Conservation (phyloP, 192 early-diverging fungal species). For the Globomyces pollinis-pini region DNA sequence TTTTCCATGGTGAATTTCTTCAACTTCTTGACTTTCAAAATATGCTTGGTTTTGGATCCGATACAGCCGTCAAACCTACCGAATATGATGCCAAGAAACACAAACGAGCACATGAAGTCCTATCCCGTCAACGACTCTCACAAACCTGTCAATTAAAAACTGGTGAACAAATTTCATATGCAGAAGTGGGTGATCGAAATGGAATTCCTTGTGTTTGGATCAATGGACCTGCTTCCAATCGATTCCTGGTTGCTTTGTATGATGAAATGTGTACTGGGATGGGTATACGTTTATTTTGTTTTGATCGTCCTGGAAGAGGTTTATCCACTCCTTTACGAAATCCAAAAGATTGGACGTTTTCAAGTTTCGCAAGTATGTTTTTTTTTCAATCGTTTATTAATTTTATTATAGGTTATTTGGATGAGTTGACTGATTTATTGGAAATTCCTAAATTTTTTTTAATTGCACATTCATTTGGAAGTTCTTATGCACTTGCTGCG, state of each 20-base stretch:
- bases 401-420: constrained; percentile 16
- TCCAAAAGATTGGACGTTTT: constrained; percentile 8
- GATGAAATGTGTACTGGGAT: constrained; percentile 4
- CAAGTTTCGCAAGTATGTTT: neutral
- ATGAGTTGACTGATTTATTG: constrained; percentile 8
- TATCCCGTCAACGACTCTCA: neutral
- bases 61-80: neutral
- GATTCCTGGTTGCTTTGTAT: constrained; percentile 10
- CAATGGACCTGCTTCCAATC: constrained; percentile 5
- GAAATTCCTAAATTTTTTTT: constrained; percentile 5
- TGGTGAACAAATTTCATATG: constrained; percentile 9
- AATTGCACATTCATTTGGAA: constrained; percentile 11
- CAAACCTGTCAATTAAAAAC: neutral
- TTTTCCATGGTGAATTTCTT: neutral
- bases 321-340: constrained; percentile 2
- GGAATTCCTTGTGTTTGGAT: constrained; percentile 11
- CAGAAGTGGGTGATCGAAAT: neutral
- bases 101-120: constrained; percentile 6
- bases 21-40: neutral
- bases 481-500: constrained; percentile 5
- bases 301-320: constrained; percentile 13
- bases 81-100: constrained; percentile 3
- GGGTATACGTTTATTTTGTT: constrained; percentile 8
- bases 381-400: too few species aligned
- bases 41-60: constrained; percentile 14